Evolutionary conservation across 2,329 filamentous ascomycete genomes (phyloP).

Genomic region (Cercospora canescens): DNA sequence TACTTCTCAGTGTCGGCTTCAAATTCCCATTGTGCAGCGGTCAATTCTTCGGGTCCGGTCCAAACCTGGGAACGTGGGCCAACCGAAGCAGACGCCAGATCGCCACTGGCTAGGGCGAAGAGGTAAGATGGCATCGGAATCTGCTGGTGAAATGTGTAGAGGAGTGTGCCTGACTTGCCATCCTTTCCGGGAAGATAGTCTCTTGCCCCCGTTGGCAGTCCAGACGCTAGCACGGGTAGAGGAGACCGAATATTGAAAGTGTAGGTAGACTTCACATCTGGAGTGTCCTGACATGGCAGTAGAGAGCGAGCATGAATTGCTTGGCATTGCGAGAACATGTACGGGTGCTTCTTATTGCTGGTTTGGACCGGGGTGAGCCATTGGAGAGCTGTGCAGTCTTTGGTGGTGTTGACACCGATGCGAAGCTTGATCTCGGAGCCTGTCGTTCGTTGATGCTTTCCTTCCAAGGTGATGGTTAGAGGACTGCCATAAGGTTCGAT

Average conservation of each 20-base stretch:
- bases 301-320: conserved; percentile 92
- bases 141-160: conserved; percentile 85
- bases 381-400: conserved; percentile 86
- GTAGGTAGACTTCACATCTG: conserved; percentile 95
- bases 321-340: conserved; percentile 98
- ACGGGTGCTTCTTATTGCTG: conserved; percentile 91
- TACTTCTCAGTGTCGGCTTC: conserved; percentile 90
- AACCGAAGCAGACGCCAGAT: conserved; percentile 81
- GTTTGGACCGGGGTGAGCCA: conserved; percentile 95
- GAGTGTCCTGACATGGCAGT: conserved; percentile 96
- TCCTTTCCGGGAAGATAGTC: conserved; percentile 54
- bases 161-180: conserved; percentile 55
- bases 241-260: conserved; percentile 84
- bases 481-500: conserved; percentile 74
- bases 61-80: conserved; percentile 83
- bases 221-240: conserved; percentile 88
- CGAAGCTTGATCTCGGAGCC: conserved; percentile 34
- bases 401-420: conserved; percentile 69
- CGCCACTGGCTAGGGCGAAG: conserved; percentile 84
- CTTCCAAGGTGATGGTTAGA: conserved; percentile 59
- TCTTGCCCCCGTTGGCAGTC: conserved; percentile 61
- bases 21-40: conserved; percentile 85
- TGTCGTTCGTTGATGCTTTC: conserved; percentile 37
- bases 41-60: conserved; percentile 83
- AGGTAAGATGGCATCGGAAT: conserved; percentile 94